Evolutionary conservation across 208 protist genomes (phyloP).

Genomic region (Willaertia magna): DNA sequence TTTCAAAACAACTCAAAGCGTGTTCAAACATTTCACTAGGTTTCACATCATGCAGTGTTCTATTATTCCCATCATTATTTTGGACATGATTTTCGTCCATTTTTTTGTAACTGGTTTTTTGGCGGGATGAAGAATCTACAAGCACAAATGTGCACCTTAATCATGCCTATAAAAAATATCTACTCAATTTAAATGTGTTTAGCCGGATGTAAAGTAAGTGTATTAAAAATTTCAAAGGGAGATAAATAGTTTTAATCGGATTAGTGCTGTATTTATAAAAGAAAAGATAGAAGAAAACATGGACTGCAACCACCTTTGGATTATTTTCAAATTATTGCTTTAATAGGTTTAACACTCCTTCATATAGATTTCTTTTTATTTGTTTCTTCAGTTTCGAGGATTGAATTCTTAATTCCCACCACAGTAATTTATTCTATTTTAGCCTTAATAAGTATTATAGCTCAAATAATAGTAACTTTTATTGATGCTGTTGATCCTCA

Average conservation of each 20-base stretch:
- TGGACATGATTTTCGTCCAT: too few relatives aligned
- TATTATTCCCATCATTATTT: too few relatives aligned
- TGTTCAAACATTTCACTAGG: too few relatives aligned
- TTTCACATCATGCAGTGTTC: too few relatives aligned
- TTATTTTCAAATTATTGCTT: neutral
- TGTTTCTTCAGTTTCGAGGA: neutral
- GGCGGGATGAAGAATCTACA: too few relatives aligned
- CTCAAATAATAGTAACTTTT: neutral
- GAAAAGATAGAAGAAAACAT: neutral
- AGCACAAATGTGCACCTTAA: too few relatives aligned
- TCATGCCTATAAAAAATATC: too few relatives aligned
- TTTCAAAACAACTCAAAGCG: neutral
- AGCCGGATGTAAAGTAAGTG: too few relatives aligned
- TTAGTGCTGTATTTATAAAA: neutral
- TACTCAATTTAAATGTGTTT: too few relatives aligned
- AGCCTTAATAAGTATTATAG: neutral
- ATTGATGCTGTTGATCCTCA: neutral
- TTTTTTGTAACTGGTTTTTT: too few relatives aligned
- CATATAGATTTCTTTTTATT: neutral
- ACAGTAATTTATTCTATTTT: neutral
- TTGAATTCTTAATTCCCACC: neutral
- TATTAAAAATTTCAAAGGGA: too few relatives aligned
- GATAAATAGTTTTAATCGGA: neutral
- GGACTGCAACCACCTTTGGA: neutral
- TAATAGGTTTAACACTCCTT: neutral